Conservation (phyloP, 2,329 filamentous ascomycete genomes). For the Arthrobotrys sinensis region DNA sequence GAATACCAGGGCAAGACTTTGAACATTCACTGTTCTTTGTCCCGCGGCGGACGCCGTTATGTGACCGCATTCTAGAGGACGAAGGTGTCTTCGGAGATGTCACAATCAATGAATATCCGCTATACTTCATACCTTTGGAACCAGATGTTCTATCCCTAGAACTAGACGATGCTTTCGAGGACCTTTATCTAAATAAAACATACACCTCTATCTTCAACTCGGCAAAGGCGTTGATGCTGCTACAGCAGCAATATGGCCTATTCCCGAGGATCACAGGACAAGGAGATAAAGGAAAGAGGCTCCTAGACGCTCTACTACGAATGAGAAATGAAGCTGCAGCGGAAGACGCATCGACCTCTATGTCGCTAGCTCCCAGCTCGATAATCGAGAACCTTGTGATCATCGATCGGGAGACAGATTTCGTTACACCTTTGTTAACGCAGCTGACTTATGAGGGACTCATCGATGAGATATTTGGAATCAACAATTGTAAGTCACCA, state of each 20-base stretch:
- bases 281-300: constrained; percentile 90
- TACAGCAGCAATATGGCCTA: constrained; percentile 91
- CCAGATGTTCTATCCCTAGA: constrained; percentile 92
- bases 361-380: constrained; percentile 85
- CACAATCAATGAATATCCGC: constrained; percentile 86
- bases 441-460: constrained; percentile 97
- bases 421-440: constrained; percentile 90
- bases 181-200: constrained; percentile 91
- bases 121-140: constrained; percentile 93
- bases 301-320: constrained; percentile 87
- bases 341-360: constrained; percentile 77
- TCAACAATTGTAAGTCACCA: constrained; percentile 77
- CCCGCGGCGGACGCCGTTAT: constrained; percentile 89
- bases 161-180: constrained; percentile 86
- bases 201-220: constrained; percentile 90
- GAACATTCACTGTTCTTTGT: constrained; percentile 88
- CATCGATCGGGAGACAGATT: constrained; percentile 94
- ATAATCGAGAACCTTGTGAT: constrained; percentile 92
- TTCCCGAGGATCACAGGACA: constrained; percentile 97
- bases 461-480: constrained; percentile 92
- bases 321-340: constrained; percentile 94
- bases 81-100: constrained; percentile 93
- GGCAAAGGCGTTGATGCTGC: constrained; percentile 91
- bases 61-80: constrained; percentile 91
- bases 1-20: constrained; percentile 84